Evolutionary conservation across 1,284 basidiomycete genomes (phyloP), one percentile per base, ranked within the genome.

Genomic region (Austroboletus novae-zelandiae): DNA sequence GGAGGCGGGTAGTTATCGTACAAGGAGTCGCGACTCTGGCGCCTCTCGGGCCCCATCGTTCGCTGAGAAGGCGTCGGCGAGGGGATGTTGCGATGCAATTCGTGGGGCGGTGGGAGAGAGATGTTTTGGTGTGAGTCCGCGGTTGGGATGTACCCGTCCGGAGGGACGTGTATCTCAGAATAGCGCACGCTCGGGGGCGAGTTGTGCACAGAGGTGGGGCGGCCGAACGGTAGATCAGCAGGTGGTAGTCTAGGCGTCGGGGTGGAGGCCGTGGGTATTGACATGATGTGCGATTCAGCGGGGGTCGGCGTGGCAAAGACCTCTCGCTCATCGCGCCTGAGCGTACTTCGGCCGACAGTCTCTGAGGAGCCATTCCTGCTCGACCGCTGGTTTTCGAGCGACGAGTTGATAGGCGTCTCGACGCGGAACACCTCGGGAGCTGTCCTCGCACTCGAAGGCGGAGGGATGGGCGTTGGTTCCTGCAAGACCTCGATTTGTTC

Each of bases 1-100:
- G 48, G 60, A 15, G 45, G 55, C 20, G 40, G 47, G 40, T 52
- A 54, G 25, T 54, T 53, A 20, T 59, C 61, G 25, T 67, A 68
- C 15, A 46, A 48, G 31, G 63, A 61, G 15, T 65, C 65, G 27
- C 53, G 60, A 30, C 35, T 41, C 41, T 58, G 55, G n/a, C 55
- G 43, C 36, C 62, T 52, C 41, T 66, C 67, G 4, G 56, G 43
- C 50, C 59, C 43, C 55, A 27, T 2, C 9, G 58, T 61, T 13
- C 17, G 61, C 20, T 61, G 65, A 43, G 63, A 69, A n/a, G 60
- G 62, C 3, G 65, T 55, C 6, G 67, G 62, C 34, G 66, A 69
- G 27, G 65, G 53, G 30, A 66, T 50, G 35, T 4, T 47, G 39
- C 61, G 66, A 2, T 57, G 55, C 11, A 67, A 36, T 35, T 56